Evolutionary conservation across 805 yeast species (phyloP).

Genomic region (Cyberlindnera xishuangbannaensis): DNA sequence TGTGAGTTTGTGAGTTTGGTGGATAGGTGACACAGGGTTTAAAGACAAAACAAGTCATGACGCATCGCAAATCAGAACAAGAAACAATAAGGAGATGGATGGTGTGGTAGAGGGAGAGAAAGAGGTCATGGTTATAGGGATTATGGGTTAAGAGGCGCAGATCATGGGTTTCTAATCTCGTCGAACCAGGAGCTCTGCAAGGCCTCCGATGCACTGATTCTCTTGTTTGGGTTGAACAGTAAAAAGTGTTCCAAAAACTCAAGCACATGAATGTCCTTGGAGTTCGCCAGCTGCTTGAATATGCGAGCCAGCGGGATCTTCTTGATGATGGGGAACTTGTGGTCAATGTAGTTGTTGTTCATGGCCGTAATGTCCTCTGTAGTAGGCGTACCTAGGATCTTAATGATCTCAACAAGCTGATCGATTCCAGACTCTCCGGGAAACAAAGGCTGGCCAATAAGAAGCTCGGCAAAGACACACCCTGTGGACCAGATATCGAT

Average conservation of each 20-base stretch:
- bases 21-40: too few relatives aligned
- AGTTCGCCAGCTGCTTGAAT: slow-evolving; percentile 44
- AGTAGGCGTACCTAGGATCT: slow-evolving; percentile 92
- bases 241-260: slow-evolving; percentile 50
- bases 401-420: slow-evolving; percentile 93
- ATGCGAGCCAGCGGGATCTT: slow-evolving; percentile 69
- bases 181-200: slow-evolving; percentile 50
- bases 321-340: slow-evolving; percentile 84
- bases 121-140: too few relatives aligned
- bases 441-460: slow-evolving; percentile 92
- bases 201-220: slow-evolving; percentile 55
- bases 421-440: slow-evolving; percentile 98
- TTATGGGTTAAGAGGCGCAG: too few relatives aligned
- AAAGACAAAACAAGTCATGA: too few relatives aligned
- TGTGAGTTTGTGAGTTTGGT: not conserved
- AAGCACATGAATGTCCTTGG: slow-evolving; percentile 41
- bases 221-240: slow-evolving; percentile 62
- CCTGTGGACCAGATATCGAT: slow-evolving; percentile 98
- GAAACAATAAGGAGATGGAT: too few relatives aligned
- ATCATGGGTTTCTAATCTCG: too few relatives aligned
- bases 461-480: slow-evolving; percentile 95
- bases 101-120: too few relatives aligned
- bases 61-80: too few relatives aligned
- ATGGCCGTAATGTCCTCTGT: slow-evolving; percentile 86
- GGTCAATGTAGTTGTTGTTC: slow-evolving; percentile 98